phyloP scores from a whole-genome alignment of 768 basidiomycete species.

The Boletus pseudopeckii region DNA sequence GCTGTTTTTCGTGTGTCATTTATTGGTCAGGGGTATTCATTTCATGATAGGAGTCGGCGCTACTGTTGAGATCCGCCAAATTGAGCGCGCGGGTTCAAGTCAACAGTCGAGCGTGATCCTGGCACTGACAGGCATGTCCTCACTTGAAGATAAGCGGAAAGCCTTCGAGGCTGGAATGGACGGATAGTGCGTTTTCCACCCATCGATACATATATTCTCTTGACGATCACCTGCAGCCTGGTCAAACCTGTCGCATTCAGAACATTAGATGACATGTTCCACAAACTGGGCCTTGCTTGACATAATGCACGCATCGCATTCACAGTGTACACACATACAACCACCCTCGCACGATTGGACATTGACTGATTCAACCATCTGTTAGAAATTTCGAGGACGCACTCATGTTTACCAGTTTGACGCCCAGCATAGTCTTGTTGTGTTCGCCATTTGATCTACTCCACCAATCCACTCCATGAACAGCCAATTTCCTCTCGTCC shows the following conservation, averaged over 20 bases:
- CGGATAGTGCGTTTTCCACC: slow-evolving; percentile 73
- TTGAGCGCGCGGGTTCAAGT: slow-evolving; percentile 49
- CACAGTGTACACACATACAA: slow-evolving; percentile 7
- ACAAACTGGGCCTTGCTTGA: slow-evolving; percentile 57
- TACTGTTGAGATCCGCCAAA: slow-evolving; percentile 73
- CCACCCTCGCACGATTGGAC: slow-evolving; percentile 10
- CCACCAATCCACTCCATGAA: slow-evolving; percentile 6
- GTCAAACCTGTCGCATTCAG: slow-evolving; percentile 97
- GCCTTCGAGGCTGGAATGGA: slow-evolving; percentile 94
- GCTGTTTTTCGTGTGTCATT: slow-evolving; percentile 9
- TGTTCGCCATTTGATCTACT: slow-evolving; percentile 4
- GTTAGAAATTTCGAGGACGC: slow-evolving; percentile 4
- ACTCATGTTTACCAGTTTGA: background rate
- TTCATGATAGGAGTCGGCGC: slow-evolving; percentile 66
- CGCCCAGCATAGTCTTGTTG: slow-evolving; percentile 4
- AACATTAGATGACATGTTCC: slow-evolving; percentile 81
- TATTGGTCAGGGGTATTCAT: background rate
- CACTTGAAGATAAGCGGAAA: slow-evolving; percentile 84
- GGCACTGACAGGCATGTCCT: slow-evolving; percentile 91
- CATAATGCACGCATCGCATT: slow-evolving; percentile 7
- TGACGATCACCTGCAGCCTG: slow-evolving; percentile 45
- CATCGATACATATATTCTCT: background rate
- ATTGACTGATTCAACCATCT: slow-evolving; percentile 6
- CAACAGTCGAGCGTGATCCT: slow-evolving; percentile 56
- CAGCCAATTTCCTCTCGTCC: background rate